A percentile compares a stretch with the other conserved stretches of the same genome.
These are phyloP conservation scores for Polyrhizophydium stewartii DNA, from an alignment of 371 early-diverging fungal species.

Conservation along the genomic window DNA sequence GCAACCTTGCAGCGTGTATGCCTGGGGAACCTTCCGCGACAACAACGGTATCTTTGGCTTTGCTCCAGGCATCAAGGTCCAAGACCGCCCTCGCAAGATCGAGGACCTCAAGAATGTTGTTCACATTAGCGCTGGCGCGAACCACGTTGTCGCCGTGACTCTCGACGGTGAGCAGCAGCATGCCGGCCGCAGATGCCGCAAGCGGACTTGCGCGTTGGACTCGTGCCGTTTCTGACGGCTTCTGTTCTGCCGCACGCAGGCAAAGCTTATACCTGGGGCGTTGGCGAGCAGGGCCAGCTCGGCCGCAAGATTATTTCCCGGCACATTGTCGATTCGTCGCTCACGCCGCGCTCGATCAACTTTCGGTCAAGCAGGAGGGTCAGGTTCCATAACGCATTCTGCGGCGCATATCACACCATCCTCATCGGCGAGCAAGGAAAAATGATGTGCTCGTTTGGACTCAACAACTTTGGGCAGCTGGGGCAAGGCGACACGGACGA, in stretches of 20 bases:
- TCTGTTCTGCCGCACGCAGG: conserved; percentile 10
- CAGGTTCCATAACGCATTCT: conserved; percentile 64
- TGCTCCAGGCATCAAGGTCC: conserved; percentile 54
- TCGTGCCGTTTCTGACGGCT: too few species aligned
- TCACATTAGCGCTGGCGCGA: conserved; percentile 82
- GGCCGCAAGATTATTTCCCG: conserved; percentile 51
- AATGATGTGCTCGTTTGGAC: conserved; percentile 81
- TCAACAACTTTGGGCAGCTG: conserved; percentile 94
- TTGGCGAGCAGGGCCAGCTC: conserved; percentile 92
- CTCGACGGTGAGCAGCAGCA: conserved; percentile 44
- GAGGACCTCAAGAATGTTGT: conserved; percentile 53
- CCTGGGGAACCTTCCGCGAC: conserved; percentile 93
- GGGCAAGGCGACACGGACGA: conserved; percentile 54
- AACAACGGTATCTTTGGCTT: conserved; percentile 64
- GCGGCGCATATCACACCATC: conserved; percentile 87
- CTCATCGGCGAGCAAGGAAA: conserved; percentile 61
- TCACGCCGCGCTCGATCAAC: conserved; percentile 40
- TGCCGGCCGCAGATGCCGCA: neutral
- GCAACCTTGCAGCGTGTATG: conserved; percentile 62
- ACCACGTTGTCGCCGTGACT: conserved; percentile 86
- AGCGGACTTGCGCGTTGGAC: too few species aligned
- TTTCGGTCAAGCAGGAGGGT: conserved; percentile 55
- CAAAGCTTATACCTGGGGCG: conserved; percentile 88
- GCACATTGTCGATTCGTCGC: conserved; percentile 20
- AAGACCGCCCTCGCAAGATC: conserved; percentile 58